phyloP scores from a whole-genome alignment of 78 protist genomes.

The Cavenderia fasciculata region DNA sequence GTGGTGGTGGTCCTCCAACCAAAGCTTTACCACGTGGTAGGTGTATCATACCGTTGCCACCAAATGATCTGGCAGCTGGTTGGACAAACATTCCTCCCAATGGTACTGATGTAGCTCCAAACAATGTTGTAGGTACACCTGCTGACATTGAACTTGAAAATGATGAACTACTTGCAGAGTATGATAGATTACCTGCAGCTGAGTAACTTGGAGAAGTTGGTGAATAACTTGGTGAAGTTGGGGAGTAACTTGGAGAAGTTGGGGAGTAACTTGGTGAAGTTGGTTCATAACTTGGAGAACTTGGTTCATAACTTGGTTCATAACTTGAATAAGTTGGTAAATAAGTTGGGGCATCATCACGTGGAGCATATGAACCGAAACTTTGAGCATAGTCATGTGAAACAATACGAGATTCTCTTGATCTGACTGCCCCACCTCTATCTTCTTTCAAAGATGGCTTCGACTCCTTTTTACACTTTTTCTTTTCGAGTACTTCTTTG shows the following conservation, averaged over 20 bases:
- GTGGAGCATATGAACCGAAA: too few species aligned
- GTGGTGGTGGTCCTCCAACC: background rate
- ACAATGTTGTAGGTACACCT: background rate
- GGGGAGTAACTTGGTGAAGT: conserved; percentile 8
- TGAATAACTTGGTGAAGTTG: conserved; percentile 9
- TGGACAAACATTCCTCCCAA: background rate
- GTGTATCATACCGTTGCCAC: too few species aligned
- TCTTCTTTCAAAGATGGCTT: background rate
- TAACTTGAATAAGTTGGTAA: background rate
- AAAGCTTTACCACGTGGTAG: background rate
- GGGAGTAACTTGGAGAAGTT: background rate
- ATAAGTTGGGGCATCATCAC: background rate
- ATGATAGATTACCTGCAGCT: background rate
- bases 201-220: background rate
- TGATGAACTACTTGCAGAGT: background rate
- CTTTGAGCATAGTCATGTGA: background rate
- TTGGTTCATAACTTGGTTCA: background rate
- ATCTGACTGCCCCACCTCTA: background rate
- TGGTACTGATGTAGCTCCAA: background rate
- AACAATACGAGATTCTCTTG: background rate
- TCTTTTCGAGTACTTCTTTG: background rate
- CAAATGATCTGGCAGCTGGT: too few species aligned
- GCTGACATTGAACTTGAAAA: background rate
- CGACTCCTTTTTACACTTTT: background rate
- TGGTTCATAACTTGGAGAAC: background rate